Percentiles rank a stretch among this genome's conserved stretches.
Conservation (phyloP, 805 yeast species). For the Cyberlindnera bimundalis region DNA sequence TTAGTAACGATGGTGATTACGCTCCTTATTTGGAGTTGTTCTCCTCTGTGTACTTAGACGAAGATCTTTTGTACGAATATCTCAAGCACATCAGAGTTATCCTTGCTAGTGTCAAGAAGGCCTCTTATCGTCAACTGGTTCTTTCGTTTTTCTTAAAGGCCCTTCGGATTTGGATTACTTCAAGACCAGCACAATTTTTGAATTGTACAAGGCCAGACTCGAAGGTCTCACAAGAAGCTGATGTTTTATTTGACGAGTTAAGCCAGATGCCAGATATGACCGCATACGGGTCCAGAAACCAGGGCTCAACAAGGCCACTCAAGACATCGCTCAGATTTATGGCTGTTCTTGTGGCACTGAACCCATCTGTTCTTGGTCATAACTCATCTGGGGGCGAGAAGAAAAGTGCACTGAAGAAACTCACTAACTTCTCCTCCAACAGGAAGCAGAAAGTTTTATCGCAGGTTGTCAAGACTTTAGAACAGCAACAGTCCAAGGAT, state of each 20-base stretch:
- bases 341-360: conserved; percentile 32
- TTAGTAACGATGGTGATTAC: conserved; percentile 34
- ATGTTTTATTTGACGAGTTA: conserved; percentile 35
- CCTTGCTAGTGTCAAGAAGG: conserved; percentile 36
- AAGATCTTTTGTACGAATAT: conserved; percentile 34
- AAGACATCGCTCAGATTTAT: conserved; percentile 32
- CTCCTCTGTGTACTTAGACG: conserved; percentile 40
- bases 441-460: conserved; percentile 24
- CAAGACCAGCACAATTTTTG: conserved; percentile 45
- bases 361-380: conserved; percentile 31
- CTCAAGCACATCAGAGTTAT: conserved; percentile 38
- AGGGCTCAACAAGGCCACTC: conserved; percentile 21
- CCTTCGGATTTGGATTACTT: conserved; percentile 46
- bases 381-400: conserved; percentile 17
- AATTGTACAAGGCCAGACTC: conserved; percentile 24
- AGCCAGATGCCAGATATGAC: conserved; percentile 28
- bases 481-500: conserved; percentile 19
- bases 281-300: conserved; percentile 10
- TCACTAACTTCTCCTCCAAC: conserved; percentile 21
- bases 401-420: conserved; percentile 22
- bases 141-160: conserved; percentile 45
- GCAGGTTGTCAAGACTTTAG: conserved; percentile 19
- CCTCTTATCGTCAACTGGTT: conserved; percentile 43
- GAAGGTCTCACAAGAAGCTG: conserved; percentile 28
- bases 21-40: conserved; percentile 46